Evolutionary conservation across 257 asterid species (phyloP), one percentile per base, ranked within the genome.

Genomic region (Penstemon newberryi): DNA sequence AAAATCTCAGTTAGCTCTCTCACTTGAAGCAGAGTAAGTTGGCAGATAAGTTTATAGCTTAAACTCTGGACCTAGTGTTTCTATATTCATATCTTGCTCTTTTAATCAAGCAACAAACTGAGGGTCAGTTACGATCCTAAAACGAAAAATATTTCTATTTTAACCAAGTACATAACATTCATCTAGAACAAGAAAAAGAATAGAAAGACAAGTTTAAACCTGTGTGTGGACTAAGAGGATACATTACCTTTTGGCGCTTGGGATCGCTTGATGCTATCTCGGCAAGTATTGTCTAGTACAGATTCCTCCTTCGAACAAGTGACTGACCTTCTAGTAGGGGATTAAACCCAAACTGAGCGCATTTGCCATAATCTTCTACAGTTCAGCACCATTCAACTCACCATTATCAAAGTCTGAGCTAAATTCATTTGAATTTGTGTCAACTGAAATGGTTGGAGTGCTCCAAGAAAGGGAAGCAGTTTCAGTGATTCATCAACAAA

Each of bases 91-190:
- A 75, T 86, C 86, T 13, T 93, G 74, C 79, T 88, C 96, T 62
- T 88, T 88, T 0, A 90, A 88, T 56, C 90, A 86, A 60, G 96
- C 89, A 70, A 93, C 93, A 67, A 89, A 86, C 64, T 88, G 93
- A 37, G 93, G 87, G 70, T 84, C 86, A 33, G 93, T 90, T 73
- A 88, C 77, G 63, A 88, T 86, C 82, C 96, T 88, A 60, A 52
- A 71, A 63, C 66, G 72, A 64, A 3, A 19, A 15, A 62, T 60
- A 19, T 25, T 25, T 39, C 38, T 47, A 67, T n/a, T 69, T 39
- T 7, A n/a, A 59, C 58, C 49, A 55, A 64, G 10, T 3, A 19
- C 4, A 61, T 8, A 71, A n/a, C 49, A 18, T 70, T 55, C 10
- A 25, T 25, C 33, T 25, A 25, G 33, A 25, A 25, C 33, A 25